A percentile compares a stretch with the other conserved stretches of the same genome.
Evolutionary conservation across 176 grass and related monocot genomes (phyloP).

Genomic region (Dactylis glomerata): DNA sequence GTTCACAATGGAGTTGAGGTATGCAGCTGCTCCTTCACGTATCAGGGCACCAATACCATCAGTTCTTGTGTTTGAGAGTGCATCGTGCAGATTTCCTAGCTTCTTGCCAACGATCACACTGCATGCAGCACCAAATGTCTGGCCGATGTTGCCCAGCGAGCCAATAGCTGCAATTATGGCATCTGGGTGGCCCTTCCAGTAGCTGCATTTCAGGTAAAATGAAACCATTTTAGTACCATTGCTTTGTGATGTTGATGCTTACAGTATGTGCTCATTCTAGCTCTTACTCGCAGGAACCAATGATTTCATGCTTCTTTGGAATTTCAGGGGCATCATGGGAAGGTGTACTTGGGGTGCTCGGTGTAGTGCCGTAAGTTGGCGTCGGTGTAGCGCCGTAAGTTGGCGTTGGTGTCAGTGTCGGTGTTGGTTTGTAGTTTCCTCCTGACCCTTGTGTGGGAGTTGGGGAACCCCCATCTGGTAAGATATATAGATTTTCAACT

Average conservation of each 20-base stretch:
- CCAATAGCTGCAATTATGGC: slow-evolving; percentile 48
- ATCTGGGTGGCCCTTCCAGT: slow-evolving; percentile 71
- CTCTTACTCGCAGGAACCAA: slow-evolving; percentile 79
- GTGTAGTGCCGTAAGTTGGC: slow-evolving; percentile 36
- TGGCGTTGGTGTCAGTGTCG: slow-evolving; percentile 33
- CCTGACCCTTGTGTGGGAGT: slow-evolving; percentile 33
- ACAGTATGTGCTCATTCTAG: background rate
- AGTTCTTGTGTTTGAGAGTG: slow-evolving; percentile 50
- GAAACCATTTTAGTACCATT: background rate
- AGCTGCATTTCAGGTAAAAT: slow-evolving; percentile 41
- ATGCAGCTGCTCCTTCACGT: slow-evolving; percentile 70
- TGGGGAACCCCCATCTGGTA: slow-evolving; percentile 37
- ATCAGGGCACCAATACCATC: slow-evolving; percentile 62
- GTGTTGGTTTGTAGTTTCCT: slow-evolving; percentile 31
- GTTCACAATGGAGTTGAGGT: slow-evolving; percentile 76
- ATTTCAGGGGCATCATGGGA: slow-evolving; percentile 23
- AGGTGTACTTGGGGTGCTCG: slow-evolving; percentile 56
- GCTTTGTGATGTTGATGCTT: slow-evolving; percentile 7
- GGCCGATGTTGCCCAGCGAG: slow-evolving; percentile 50
- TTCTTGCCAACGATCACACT: slow-evolving; percentile 43
- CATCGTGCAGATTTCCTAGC: slow-evolving; percentile 57
- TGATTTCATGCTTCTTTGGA: slow-evolving; percentile 54
- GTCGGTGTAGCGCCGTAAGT: slow-evolving; percentile 22
- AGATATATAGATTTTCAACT: background rate
- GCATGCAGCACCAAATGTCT: slow-evolving; percentile 55